Base-by-base conservation (phyloP, 1,139 yeast species). In the Hemisphaericaspora subhashii region DNA sequence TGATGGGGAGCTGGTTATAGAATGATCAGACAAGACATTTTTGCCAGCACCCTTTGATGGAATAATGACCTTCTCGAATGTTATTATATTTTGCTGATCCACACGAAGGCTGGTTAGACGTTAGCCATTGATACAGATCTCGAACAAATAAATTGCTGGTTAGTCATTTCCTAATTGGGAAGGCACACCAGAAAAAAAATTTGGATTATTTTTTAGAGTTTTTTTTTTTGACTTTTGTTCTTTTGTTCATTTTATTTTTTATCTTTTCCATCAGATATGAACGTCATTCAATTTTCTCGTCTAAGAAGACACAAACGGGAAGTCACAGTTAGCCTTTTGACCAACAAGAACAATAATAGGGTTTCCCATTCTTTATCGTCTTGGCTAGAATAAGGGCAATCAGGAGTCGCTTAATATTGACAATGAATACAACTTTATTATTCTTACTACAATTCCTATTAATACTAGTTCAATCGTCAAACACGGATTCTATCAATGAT, bases 251-350 rank as follows among this genome's bases (percentile, higher is more conserved):
- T 4, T 11, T 10, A 11, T 27, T 15, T 27, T 27, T 29, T 29
- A 29, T 29, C 31, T 29, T 17, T 29, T 29, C 23, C 23, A 29
- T 29, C 31, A n/a, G n/a, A n/a, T n/a, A n/a, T n/a, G n/a, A n/a
- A n/a, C n/a, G n/a, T n/a, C n/a, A n/a, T n/a, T n/a, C n/a, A n/a
- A n/a, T n/a, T n/a, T n/a, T n/a, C n/a, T n/a, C n/a, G n/a, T n/a
- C n/a, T n/a, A n/a, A n/a, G n/a, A n/a, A n/a, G n/a, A n/a, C n/a
- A n/a, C n/a, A n/a, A n/a, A n/a, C n/a, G n/a, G n/a, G n/a, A n/a
- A n/a, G n/a, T n/a, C n/a, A n/a, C n/a, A n/a, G n/a, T n/a, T n/a
- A n/a, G n/a, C n/a, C n/a, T n/a, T n/a, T n/a, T n/a, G n/a, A n/a
- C n/a, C 24, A 5, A 8, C 7, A 9, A 23, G 25, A 6, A 6